These are phyloP conservation scores for Xylariaceae sp. DNA, from an alignment of 2,329 filamentous ascomycete species.

Conservation along the genomic window DNA sequence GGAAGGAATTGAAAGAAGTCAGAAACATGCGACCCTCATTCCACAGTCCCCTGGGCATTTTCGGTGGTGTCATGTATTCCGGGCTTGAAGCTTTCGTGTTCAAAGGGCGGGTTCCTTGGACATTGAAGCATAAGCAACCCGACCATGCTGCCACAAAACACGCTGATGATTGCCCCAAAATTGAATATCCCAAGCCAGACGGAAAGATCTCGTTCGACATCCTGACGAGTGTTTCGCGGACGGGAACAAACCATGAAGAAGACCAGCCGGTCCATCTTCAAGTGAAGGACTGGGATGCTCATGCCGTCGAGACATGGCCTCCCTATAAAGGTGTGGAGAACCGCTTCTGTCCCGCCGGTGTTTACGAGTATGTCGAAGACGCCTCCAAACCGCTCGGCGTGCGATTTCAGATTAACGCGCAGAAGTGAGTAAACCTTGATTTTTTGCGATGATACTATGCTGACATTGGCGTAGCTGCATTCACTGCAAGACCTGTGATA, in stretches of 20 bases:
- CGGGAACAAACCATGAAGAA: conserved; percentile 97
- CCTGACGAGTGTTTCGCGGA: conserved; percentile 87
- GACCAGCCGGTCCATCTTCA: conserved; percentile 96
- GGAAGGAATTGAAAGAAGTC: conserved; percentile 90
- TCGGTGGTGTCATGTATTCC: conserved; percentile 87
- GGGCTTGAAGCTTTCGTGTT: conserved; percentile 85
- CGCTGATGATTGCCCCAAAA: conserved; percentile 76
- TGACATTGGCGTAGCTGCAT: conserved; percentile 65
- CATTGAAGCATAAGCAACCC: conserved; percentile 72
- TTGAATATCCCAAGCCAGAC: conserved; percentile 95
- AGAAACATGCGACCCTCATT: conserved; percentile 98
- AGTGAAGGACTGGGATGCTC: conserved; percentile 90
- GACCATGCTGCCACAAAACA: conserved; percentile 75
- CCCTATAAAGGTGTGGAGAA: conserved; percentile 90
- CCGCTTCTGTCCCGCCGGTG: conserved; percentile 91
- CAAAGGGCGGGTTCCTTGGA: conserved; percentile 85
- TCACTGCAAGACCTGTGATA: conserved; percentile 99
- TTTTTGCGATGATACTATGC: conserved; percentile 16
- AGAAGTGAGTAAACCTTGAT: conserved; percentile 67
- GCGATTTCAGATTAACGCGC: conserved; percentile 93
- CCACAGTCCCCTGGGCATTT: conserved; percentile 78
- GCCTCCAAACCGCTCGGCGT: conserved; percentile 79
- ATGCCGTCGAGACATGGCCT: conserved; percentile 77
- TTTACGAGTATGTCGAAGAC: conserved; percentile 98
- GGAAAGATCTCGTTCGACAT: conserved; percentile 95